These are phyloP conservation scores for Ascochyta pisi DNA, from an alignment of 2,329 filamentous ascomycete species.

Conservation along the genomic window DNA sequence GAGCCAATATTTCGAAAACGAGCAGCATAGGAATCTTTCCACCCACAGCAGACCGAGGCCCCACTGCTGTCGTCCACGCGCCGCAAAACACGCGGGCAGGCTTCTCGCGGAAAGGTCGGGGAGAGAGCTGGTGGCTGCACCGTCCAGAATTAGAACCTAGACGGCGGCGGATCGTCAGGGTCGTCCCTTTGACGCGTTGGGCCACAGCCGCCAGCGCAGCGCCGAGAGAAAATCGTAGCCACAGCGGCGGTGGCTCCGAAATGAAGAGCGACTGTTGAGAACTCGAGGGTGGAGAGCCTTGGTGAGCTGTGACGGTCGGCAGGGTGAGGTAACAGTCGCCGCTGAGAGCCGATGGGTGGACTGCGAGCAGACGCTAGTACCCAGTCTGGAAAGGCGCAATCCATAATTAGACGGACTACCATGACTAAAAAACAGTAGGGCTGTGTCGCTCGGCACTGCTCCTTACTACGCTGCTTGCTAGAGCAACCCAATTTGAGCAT, in stretches of 20 bases:
- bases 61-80: conserved; percentile 23
- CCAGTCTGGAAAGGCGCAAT: conserved; percentile 4
- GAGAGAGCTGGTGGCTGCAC: not conserved
- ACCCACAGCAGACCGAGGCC: conserved; percentile 7
- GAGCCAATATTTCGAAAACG: conserved; percentile 18
- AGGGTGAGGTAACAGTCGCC: conserved; percentile 21
- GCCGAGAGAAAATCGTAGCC: conserved; percentile 7
- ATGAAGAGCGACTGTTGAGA: conserved; percentile 17
- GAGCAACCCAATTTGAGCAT: conserved; percentile 26
- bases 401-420: conserved; percentile 23
- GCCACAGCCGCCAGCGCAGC: conserved; percentile 3
- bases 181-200: conserved; percentile 5
- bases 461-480: conserved; percentile 23
- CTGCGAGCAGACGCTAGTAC: conserved; percentile 7
- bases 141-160: conserved; percentile 2
- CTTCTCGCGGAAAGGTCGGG: conserved; percentile 1
- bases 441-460: conserved; percentile 23
- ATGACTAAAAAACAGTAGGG: conserved; percentile 23
- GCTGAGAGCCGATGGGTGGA: conserved; percentile 3
- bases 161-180: conserved; percentile 20
- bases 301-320: conserved; percentile 18
- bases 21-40: conserved; percentile 8
- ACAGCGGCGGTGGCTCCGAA: conserved; percentile 20
- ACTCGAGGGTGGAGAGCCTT: conserved; percentile 16
- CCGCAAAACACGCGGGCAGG: not conserved